A percentile compares a stretch with the other conserved stretches of the same genome.
These are phyloP conservation scores for Antrodiella citrinella DNA, from an alignment of 768 basidiomycete genomes.

Conservation along the genomic window DNA sequence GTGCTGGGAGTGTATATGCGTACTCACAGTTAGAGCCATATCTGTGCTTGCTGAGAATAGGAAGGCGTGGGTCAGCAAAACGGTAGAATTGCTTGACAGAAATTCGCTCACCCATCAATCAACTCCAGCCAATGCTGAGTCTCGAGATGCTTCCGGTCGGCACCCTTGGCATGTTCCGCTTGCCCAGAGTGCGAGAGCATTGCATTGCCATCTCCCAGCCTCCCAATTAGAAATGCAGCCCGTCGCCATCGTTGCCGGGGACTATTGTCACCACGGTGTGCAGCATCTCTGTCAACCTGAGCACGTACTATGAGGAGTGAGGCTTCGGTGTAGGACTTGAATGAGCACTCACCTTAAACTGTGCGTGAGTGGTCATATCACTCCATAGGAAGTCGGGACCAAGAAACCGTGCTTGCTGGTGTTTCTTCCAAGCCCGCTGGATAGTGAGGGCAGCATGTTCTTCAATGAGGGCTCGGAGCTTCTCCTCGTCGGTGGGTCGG, in stretches of 20 bases:
- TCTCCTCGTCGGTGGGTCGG: conserved; percentile 10
- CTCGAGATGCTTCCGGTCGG: conserved; percentile 40
- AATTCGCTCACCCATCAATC: conserved; percentile 41
- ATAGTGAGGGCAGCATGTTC: conserved; percentile 16
- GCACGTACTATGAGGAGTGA: conserved; percentile 4
- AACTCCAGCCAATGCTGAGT: conserved; percentile 61
- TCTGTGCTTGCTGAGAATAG: conserved; percentile 40
- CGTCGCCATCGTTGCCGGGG: conserved; percentile 40
- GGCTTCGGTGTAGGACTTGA: neutral
- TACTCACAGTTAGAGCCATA: conserved; percentile 54
- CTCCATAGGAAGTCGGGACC: conserved; percentile 17
- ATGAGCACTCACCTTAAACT: conserved; percentile 15
- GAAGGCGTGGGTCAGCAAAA: too few species aligned
- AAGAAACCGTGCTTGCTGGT: conserved; percentile 11
- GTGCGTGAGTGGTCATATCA: conserved; percentile 15
- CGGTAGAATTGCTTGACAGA: too few species aligned
- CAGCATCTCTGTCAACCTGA: conserved; percentile 35
- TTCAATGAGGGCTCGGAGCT: conserved; percentile 9
- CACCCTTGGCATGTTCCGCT: conserved; percentile 18
- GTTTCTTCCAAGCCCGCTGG: conserved; percentile 17
- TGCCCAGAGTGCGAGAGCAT: conserved; percentile 26
- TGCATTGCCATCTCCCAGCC: conserved; percentile 36
- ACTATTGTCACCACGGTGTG: conserved; percentile 37
- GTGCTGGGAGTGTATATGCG: too few species aligned
- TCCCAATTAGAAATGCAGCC: conserved; percentile 31